Conservation (phyloP, 108 stramenopile genomes). For the Nitzschia sp. region DNA sequence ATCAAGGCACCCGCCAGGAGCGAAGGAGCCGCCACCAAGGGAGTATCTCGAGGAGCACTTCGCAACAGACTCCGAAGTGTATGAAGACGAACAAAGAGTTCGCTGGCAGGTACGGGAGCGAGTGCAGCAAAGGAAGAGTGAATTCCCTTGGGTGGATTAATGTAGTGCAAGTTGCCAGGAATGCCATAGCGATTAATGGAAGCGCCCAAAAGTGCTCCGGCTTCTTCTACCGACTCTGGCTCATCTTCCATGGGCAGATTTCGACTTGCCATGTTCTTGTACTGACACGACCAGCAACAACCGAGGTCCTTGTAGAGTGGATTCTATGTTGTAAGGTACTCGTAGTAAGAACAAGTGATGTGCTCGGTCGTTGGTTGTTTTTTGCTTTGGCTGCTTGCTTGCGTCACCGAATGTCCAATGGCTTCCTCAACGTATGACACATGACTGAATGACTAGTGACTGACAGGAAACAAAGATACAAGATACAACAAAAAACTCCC, state of each 20-base stretch:
- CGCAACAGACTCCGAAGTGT: slow-evolving; percentile 63
- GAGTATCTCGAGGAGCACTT: slow-evolving; percentile 49
- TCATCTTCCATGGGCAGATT: slow-evolving; percentile 15
- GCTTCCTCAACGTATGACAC: too few relatives aligned
- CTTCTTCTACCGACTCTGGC: slow-evolving; percentile 79
- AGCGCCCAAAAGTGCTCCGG: slow-evolving; percentile 75
- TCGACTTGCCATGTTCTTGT: too few relatives aligned
- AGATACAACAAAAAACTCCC: too few relatives aligned
- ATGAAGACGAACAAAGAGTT: slow-evolving; percentile 60
- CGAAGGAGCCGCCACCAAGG: slow-evolving; percentile 72
- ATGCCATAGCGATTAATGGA: slow-evolving; percentile 54
- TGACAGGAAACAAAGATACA: too few relatives aligned
- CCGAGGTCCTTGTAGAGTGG: too few relatives aligned
- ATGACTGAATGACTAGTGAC: too few relatives aligned
- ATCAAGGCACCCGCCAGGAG: slow-evolving; percentile 71
- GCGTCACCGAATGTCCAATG: too few relatives aligned
- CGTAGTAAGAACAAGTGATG: too few relatives aligned
- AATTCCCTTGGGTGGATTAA: slow-evolving; percentile 70
- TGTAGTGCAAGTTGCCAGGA: slow-evolving; percentile 1
- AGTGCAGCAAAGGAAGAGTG: slow-evolving; percentile 71
- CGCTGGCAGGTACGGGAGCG: slow-evolving; percentile 65
- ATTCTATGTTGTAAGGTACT: too few relatives aligned
- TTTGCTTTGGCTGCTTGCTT: too few relatives aligned
- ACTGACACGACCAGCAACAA: too few relatives aligned
- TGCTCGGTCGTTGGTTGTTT: too few relatives aligned